phyloP scores from a whole-genome alignment of 2,329 filamentous ascomycete genomes.

The Penicillium aurantiogriseum region DNA sequence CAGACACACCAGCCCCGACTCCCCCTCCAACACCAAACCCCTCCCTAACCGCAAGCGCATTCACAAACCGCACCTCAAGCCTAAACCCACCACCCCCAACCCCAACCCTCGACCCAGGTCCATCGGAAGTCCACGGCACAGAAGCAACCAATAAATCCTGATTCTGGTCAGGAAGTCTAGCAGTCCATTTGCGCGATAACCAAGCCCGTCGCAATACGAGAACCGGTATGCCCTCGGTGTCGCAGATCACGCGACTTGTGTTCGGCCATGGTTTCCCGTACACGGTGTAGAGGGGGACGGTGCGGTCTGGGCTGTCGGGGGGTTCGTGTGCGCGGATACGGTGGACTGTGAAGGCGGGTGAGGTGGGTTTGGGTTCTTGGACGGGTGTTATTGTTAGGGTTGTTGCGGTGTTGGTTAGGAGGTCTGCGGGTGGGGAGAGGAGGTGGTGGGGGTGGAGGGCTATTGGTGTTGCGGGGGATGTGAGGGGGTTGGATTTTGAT shows the following conservation, averaged over 20 bases:
- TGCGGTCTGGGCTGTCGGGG: slow-evolving; percentile 13
- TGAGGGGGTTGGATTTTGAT: slow-evolving; percentile 9
- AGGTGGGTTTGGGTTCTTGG: slow-evolving; percentile 16
- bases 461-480: slow-evolving; percentile 22
- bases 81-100: slow-evolving; percentile 6
- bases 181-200: slow-evolving; percentile 2
- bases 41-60: slow-evolving; percentile 11
- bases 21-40: too few species aligned
- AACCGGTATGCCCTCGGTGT: slow-evolving; percentile 9
- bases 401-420: slow-evolving; percentile 24
- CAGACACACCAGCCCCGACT: too few species aligned
- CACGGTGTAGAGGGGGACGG: slow-evolving; percentile 19
- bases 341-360: slow-evolving; percentile 15
- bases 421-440: slow-evolving; percentile 23
- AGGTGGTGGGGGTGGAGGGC: slow-evolving; percentile 24
- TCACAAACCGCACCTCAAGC: slow-evolving; percentile 13
- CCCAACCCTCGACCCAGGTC: neutral
- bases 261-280: slow-evolving; percentile 19
- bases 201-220: slow-evolving; percentile 19
- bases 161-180: neutral
- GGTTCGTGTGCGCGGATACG: slow-evolving; percentile 20
- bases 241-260: slow-evolving; percentile 17
- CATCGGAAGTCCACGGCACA: neutral
- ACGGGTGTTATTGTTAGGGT: slow-evolving; percentile 19
- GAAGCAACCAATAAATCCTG: neutral